Evolutionary conservation across 805 yeast species (phyloP).

Genomic region (Candida taoyuanica): DNA sequence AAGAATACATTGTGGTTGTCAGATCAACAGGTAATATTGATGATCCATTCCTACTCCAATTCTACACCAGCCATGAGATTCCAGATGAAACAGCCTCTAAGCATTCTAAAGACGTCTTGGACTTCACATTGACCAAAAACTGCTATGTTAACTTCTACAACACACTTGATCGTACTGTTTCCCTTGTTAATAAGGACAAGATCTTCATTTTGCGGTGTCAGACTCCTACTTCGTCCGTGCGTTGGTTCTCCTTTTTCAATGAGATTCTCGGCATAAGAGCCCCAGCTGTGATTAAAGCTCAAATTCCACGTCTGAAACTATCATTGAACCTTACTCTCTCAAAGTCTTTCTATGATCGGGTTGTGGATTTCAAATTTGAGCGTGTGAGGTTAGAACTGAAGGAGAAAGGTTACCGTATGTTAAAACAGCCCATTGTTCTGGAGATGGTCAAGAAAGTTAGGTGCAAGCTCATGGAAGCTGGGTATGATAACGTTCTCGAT

Average conservation of each 20-base stretch:
- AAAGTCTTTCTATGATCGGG: slow-evolving; percentile 6
- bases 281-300: slow-evolving; percentile 40
- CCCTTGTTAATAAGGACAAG: slow-evolving; percentile 35
- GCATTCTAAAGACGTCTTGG: slow-evolving; percentile 24
- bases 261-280: slow-evolving; percentile 42
- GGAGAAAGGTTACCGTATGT: slow-evolving; percentile 24
- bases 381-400: slow-evolving; percentile 2
- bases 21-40: slow-evolving; percentile 50
- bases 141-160: slow-evolving; percentile 54
- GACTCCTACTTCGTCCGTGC: slow-evolving; percentile 47
- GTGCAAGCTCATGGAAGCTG: slow-evolving; percentile 29
- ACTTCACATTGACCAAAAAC: slow-evolving; percentile 27
- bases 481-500: slow-evolving; percentile 22
- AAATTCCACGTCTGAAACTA: slow-evolving; percentile 37
- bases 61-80: slow-evolving; percentile 46
- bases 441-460: slow-evolving; percentile 37
- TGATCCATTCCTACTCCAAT: slow-evolving; percentile 57
- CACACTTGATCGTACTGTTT: slow-evolving; percentile 64
- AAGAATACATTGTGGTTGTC: slow-evolving; percentile 70
- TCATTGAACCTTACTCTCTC: slow-evolving; percentile 26
- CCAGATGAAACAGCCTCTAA: slow-evolving; percentile 17
- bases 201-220: slow-evolving; percentile 55
- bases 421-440: slow-evolving; percentile 30
- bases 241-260: slow-evolving; percentile 60
- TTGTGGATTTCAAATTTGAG: slow-evolving; percentile 2